Evolutionary conservation across 441 rosid species (phyloP), one percentile per base, ranked within the genome.

Genomic region (Cnidoscolus chayamansa): DNA sequence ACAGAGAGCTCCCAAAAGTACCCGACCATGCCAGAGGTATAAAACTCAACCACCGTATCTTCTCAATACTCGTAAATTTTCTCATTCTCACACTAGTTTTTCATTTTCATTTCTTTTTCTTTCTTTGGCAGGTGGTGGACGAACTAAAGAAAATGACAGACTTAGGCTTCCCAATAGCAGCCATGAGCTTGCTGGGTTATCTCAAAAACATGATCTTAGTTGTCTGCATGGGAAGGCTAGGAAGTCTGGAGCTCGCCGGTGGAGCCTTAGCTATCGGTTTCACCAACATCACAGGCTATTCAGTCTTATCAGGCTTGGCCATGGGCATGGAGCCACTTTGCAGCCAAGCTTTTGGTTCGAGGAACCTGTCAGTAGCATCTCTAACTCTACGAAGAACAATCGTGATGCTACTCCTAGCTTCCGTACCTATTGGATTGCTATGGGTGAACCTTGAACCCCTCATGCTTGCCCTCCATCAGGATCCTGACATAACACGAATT

Each of bases 261-360:
- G 98, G 98, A 7, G 92, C 96, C 2, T 78, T 93, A 45, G 97
- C 98, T 63, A 81, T 93, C 7, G 96, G 97, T 19, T 90, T 93
- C 86, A 87, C 93, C 50, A 93, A 94, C 84, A 90, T 94, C 70
- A 91, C 93, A 3, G 98, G 98, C 72, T 91, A 93, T 73, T 91
- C 98, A 0, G 91, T 93, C 64, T 82, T 93, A 4, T 90, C 97
- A 0, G 98, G 98, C 48, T 77, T 93, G 2, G 96, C 98, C 50
- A 82, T 78, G 75, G 97, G 98, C 43, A 91, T 93, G 96, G 98
- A 93, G 70, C 91, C 97, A 13, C 78, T 94, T 7, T 91, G 97
- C 17, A 80, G 94, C 75, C 98, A 94, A 79, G 93, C 94, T 55
- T 83, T 89, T 17, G 98, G 98, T 25, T 94, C 97, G 5, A 87